Evolutionary conservation across 2,329 filamentous ascomycete species (phyloP).

Genomic region (Cryphonectria radicalis): DNA sequence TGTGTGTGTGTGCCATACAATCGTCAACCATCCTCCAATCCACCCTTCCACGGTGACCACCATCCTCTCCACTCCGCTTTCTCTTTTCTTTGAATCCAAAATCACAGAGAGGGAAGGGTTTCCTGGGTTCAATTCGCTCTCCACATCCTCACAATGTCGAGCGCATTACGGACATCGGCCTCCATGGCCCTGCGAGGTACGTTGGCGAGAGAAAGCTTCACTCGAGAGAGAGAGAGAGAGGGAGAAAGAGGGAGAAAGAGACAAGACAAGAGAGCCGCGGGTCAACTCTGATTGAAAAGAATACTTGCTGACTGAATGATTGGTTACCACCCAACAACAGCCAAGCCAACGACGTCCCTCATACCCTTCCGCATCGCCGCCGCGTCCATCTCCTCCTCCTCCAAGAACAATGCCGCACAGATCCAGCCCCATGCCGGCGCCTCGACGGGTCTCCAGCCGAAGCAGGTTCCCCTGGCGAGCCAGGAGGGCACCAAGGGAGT

Average conservation of each 20-base stretch:
- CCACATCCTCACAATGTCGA: slow-evolving; percentile 46
- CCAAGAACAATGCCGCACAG: slow-evolving; percentile 62
- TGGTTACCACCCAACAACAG: slow-evolving; percentile 46
- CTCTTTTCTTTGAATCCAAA: neutral
- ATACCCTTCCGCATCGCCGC: slow-evolving; percentile 66
- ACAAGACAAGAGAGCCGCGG: neutral
- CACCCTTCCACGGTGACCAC: neutral
- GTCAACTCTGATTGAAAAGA: neutral
- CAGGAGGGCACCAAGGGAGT: slow-evolving; percentile 80
- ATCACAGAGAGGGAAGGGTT: neutral
- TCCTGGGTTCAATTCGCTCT: neutral
- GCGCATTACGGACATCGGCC: slow-evolving; percentile 55
- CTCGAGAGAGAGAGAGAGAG: neutral
- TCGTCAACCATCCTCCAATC: neutral
- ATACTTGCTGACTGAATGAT: slow-evolving; percentile 22
- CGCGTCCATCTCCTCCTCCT: slow-evolving; percentile 68
- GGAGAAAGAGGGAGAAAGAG: neutral
- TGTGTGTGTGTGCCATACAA: neutral
- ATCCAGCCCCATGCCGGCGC: slow-evolving; percentile 52
- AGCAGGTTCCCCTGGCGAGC: slow-evolving; percentile 76
- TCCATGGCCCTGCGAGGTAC: slow-evolving; percentile 58
- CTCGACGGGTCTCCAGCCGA: slow-evolving; percentile 57
- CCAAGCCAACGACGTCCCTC: slow-evolving; percentile 67
- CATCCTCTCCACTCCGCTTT: slow-evolving; percentile 13
- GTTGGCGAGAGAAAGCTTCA: slow-evolving; percentile 31